phyloP scores from a whole-genome alignment of 768 basidiomycete species.

The Termitomyces sp. region DNA sequence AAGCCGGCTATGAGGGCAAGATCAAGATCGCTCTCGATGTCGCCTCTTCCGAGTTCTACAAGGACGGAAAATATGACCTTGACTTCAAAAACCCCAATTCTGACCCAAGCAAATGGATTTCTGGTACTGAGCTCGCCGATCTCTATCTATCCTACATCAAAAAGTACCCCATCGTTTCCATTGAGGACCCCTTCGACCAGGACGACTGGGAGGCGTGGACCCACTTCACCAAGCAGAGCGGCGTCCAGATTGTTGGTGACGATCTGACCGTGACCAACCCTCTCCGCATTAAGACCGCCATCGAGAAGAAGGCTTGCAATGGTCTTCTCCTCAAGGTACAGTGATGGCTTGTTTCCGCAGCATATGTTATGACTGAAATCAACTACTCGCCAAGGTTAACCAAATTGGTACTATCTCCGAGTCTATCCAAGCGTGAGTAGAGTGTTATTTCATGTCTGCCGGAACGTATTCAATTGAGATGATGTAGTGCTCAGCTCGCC shows the following conservation, averaged over 20 bases:
- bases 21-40: constrained; percentile 98
- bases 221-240: constrained; percentile 75
- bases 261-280: constrained; percentile 99
- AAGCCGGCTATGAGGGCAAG: constrained; percentile 98
- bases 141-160: constrained; percentile 81
- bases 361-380: neutral
- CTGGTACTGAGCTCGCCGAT: constrained; percentile 88
- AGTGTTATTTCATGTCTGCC: neutral
- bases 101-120: constrained; percentile 93
- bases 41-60: constrained; percentile 99
- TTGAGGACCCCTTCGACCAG: constrained; percentile 99
- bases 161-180: constrained; percentile 93
- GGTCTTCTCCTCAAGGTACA: constrained; percentile 90
- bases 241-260: constrained; percentile 91
- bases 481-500: constrained; percentile 79
- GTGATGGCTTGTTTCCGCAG: neutral
- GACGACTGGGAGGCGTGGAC: constrained; percentile 99
- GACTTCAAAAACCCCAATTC: constrained; percentile 99
- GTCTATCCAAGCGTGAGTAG: constrained; percentile 92
- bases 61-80: constrained; percentile 98
- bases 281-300: constrained; percentile 93
- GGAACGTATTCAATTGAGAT: neutral
- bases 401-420: constrained; percentile 99
- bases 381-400: constrained; percentile 58
- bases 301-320: constrained; percentile 99